Evolutionary conservation across 2,329 filamentous ascomycete genomes (phyloP).

Genomic region (Scopulariopsis brevicaulis): DNA sequence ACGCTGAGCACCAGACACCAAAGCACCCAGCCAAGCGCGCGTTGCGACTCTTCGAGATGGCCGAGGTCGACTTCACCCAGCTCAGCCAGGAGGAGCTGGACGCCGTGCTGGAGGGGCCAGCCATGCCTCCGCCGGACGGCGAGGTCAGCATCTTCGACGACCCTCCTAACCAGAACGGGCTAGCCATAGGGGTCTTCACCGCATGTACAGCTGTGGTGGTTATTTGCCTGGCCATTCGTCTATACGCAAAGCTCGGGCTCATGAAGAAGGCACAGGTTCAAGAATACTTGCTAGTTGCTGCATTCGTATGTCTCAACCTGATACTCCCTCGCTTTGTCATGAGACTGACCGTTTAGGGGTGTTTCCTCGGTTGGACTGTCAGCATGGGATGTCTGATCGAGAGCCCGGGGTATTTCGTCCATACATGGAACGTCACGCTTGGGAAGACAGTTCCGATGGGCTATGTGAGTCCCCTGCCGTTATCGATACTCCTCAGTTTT

Average conservation of each 20-base stretch:
- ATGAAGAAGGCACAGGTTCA: conserved; percentile 4
- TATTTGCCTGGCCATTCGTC: conserved; percentile 5
- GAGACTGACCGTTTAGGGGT: neutral
- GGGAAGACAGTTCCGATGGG: conserved; percentile 2
- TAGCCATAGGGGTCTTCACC: conserved; percentile 6
- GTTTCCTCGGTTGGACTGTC: neutral
- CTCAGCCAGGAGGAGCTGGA: conserved; percentile 5
- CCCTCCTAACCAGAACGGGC: conserved; percentile 7
- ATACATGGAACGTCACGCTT: conserved; percentile 5
- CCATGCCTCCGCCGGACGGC: conserved; percentile 6
- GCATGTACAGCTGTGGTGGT: conserved; percentile 3
- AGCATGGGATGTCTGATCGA: neutral
- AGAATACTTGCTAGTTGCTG: conserved; percentile 3
- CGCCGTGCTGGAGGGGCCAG: conserved; percentile 5
- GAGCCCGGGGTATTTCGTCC: conserved; percentile 4
- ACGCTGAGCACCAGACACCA: neutral
- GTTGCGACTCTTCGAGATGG: neutral
- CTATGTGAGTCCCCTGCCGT: neutral
- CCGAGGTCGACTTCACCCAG: neutral
- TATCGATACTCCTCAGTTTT: neutral
- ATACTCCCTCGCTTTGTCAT: neutral
- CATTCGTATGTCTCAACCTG: neutral
- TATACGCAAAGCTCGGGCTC: conserved; percentile 4
- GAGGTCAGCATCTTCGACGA: conserved; percentile 6
- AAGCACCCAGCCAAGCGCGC: neutral